phyloP scores from a whole-genome alignment of 108 stramenopile species.

The Aurantiochytrium sp. region DNA sequence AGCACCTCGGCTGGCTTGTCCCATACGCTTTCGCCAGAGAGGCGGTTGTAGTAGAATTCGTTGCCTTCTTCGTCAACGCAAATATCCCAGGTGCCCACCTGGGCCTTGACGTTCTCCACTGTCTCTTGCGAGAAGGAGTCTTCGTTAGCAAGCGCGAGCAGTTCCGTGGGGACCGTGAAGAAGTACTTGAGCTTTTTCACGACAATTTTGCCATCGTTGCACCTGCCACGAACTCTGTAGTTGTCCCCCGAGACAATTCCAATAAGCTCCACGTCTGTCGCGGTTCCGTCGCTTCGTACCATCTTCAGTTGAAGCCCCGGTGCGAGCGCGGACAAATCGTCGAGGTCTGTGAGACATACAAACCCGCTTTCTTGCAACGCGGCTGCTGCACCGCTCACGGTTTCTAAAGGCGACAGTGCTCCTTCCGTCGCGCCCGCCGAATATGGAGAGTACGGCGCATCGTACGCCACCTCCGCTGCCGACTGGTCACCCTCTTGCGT shows the following conservation, averaged over 20 bases:
- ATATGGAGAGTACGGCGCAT: no score
- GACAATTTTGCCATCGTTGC: neutral
- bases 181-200: constrained; percentile 18
- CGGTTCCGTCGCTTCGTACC: neutral
- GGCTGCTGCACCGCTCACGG: neutral
- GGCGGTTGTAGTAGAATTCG: neutral
- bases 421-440: no score
- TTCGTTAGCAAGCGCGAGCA: neutral
- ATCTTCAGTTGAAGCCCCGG: neutral
- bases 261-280: neutral
- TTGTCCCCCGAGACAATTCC: neutral
- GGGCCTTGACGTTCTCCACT: neutral
- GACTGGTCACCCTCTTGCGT: no score
- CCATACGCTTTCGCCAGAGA: neutral
- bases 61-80: constrained; percentile 1
- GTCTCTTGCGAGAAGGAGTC: neutral
- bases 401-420: neutral
- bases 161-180: neutral
- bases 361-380: neutral
- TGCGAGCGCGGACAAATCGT: neutral
- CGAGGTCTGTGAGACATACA: neutral
- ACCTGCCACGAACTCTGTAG: neutral
- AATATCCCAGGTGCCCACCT: neutral
- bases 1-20: neutral
- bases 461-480: no score